Conservation (phyloP, 2,329 filamentous ascomycete species). For the Beauveria sp. region DNA sequence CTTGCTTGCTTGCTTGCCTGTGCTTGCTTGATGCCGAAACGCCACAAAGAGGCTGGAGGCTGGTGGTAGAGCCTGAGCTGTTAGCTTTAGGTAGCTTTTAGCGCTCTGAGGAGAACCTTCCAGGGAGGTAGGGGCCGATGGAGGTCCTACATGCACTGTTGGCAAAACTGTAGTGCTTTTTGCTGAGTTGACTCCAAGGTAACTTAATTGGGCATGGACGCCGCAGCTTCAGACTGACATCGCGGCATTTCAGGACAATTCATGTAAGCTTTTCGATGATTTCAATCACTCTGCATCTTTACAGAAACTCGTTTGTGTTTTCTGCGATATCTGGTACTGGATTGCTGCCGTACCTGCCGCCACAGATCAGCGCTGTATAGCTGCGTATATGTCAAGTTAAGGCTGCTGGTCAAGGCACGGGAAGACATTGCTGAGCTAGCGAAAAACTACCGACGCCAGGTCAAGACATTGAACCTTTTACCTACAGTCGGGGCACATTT, state of each 20-base stretch:
- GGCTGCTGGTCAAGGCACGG: too few relatives aligned
- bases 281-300: too few relatives aligned
- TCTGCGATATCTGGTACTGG: too few relatives aligned
- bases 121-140: background rate
- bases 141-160: background rate
- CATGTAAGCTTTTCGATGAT: too few relatives aligned
- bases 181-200: background rate
- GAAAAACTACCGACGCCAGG: too few relatives aligned
- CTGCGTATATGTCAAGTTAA: too few relatives aligned
- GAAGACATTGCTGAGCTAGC: too few relatives aligned
- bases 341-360: too few relatives aligned
- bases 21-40: background rate
- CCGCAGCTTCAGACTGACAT: background rate
- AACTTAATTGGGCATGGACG: slow-evolving; percentile 5
- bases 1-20: too few relatives aligned
- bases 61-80: background rate
- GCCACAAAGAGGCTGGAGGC: background rate
- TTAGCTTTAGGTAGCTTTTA: background rate
- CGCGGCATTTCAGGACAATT: background rate
- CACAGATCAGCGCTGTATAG: too few relatives aligned
- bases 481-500: background rate
- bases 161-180: background rate
- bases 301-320: too few relatives aligned
- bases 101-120: background rate
- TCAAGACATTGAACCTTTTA: too few relatives aligned